Evolutionary conservation across 495 filamentous ascomycete species (phyloP).

Genomic region (Xylaria venustula): DNA sequence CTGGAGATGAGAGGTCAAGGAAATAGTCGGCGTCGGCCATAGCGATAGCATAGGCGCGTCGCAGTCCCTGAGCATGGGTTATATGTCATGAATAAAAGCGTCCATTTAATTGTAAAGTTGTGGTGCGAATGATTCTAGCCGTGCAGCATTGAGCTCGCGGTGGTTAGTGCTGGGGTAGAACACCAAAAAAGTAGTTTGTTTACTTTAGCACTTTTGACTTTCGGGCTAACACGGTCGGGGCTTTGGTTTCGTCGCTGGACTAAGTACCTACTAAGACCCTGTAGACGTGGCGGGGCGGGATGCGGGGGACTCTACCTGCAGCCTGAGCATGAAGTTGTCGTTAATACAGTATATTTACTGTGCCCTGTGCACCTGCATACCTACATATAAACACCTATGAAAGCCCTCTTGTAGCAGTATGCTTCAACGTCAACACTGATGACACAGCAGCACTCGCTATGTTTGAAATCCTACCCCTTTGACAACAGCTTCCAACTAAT

Average conservation of each 20-base stretch:
- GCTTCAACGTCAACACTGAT: no score
- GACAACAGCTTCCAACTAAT: no score
- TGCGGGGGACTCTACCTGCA: not conserved
- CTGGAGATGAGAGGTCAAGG: slow-evolving; percentile 46
- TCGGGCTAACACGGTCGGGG: slow-evolving; percentile 14
- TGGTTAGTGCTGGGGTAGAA: slow-evolving; percentile 3
- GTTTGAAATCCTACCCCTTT: no score
- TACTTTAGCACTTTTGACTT: slow-evolving; percentile 27
- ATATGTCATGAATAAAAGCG: slow-evolving; percentile 4
- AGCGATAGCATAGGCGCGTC: slow-evolving; percentile 12
- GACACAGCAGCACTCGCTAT: no score
- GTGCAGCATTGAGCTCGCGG: not conserved
- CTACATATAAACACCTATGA: no score
- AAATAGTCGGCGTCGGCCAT: slow-evolving; percentile 25
- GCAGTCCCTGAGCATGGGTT: not conserved
- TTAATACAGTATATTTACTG: no score
- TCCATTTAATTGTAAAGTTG: not conserved
- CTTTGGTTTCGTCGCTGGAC: not conserved
- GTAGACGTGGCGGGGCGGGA: slow-evolving; percentile 5
- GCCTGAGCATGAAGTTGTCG: no score
- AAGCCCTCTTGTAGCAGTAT: no score
- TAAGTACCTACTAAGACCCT: no score
- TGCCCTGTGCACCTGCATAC: no score
- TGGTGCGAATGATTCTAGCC: not conserved
- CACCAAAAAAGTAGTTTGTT: slow-evolving; percentile 33